These are phyloP conservation scores for Arabidopsis suecica DNA, from an alignment of 345 rosid genomes.

Conservation along the genomic window DNA sequence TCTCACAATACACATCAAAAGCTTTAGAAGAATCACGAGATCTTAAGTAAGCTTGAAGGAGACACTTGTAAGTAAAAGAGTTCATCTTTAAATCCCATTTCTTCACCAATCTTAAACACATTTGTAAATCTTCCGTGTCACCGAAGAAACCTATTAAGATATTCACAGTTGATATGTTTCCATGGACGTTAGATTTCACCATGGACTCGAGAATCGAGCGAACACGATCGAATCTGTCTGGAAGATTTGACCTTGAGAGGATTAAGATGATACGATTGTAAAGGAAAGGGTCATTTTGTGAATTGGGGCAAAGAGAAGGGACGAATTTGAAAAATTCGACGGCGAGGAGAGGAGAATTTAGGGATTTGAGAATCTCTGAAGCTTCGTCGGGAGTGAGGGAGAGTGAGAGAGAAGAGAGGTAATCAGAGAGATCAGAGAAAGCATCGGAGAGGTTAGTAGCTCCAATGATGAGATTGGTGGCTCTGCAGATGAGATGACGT, in stretches of 20 bases:
- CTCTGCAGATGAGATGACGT: slow-evolving; percentile 74
- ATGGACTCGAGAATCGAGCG: slow-evolving; percentile 60
- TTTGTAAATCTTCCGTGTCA: slow-evolving; percentile 57
- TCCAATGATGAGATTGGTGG: slow-evolving; percentile 58
- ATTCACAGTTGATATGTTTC: slow-evolving; percentile 80
- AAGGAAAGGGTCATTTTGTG: slow-evolving; percentile 65
- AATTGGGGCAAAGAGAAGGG: slow-evolving; percentile 60
- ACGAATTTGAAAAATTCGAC: slow-evolving; percentile 62
- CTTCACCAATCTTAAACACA: slow-evolving; percentile 58
- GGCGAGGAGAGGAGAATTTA: slow-evolving; percentile 76
- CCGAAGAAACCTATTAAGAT: slow-evolving; percentile 76
- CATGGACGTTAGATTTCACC: slow-evolving; percentile 57
- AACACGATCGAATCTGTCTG: slow-evolving; percentile 54
- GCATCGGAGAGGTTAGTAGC: slow-evolving; percentile 39
- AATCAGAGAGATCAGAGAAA: slow-evolving; percentile 56
- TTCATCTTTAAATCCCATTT: slow-evolving; percentile 86
- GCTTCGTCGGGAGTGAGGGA: slow-evolving; percentile 75
- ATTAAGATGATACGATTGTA: slow-evolving; percentile 72
- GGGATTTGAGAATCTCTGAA: slow-evolving; percentile 82
- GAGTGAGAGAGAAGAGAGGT: slow-evolving; percentile 65
- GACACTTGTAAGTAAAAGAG: slow-evolving; percentile 77
- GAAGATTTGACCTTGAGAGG: slow-evolving; percentile 69
- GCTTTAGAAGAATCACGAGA: slow-evolving; percentile 62
- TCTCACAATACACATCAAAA: slow-evolving; percentile 62
- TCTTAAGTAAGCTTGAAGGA: slow-evolving; percentile 81